Evolutionary conservation across 768 basidiomycete species (phyloP).

Genomic region (Ramaria rubella): DNA sequence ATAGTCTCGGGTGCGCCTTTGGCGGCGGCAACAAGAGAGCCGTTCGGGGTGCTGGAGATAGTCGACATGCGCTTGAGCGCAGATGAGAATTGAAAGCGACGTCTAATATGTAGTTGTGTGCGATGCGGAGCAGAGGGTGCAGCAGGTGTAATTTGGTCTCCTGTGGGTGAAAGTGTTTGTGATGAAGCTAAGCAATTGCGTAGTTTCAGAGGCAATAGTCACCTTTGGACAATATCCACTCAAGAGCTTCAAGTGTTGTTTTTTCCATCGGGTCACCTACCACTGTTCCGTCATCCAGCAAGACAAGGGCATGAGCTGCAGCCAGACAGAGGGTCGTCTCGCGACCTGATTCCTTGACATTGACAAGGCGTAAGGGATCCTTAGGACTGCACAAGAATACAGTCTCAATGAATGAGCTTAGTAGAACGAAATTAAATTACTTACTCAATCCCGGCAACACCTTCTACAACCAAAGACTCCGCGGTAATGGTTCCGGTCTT

Average conservation of each 20-base stretch:
- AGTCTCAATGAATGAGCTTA: conserved; percentile 9
- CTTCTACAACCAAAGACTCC: conserved; percentile 90
- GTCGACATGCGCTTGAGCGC: conserved; percentile 98
- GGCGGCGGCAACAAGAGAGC: conserved; percentile 61
- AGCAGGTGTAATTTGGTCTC: conserved; percentile 61
- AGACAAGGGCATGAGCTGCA: conserved; percentile 90
- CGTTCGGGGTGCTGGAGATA: conserved; percentile 59
- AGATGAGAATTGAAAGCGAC: conserved; percentile 97
- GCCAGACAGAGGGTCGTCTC: conserved; percentile 87
- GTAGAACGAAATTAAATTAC: conserved; percentile 23
- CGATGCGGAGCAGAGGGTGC: conserved; percentile 45
- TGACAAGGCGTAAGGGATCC: conserved; percentile 61
- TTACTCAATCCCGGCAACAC: conserved; percentile 86
- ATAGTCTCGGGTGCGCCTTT: conserved; percentile 99
- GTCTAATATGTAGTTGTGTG: conserved; percentile 63
- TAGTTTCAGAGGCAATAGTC: neutral
- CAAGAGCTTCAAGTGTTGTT: conserved; percentile 84
- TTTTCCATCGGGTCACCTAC: conserved; percentile 99
- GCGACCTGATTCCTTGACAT: conserved; percentile 67
- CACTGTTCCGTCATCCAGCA: conserved; percentile 86
- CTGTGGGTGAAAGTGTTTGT: conserved; percentile 21
- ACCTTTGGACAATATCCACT: conserved; percentile 80
- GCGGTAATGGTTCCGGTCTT: conserved; percentile 99
- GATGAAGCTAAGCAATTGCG: neutral
- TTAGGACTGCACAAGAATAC: conserved; percentile 34